Evolutionary conservation across 139 green algal genomes (phyloP).

Genomic region (Chlorella sp.): DNA sequence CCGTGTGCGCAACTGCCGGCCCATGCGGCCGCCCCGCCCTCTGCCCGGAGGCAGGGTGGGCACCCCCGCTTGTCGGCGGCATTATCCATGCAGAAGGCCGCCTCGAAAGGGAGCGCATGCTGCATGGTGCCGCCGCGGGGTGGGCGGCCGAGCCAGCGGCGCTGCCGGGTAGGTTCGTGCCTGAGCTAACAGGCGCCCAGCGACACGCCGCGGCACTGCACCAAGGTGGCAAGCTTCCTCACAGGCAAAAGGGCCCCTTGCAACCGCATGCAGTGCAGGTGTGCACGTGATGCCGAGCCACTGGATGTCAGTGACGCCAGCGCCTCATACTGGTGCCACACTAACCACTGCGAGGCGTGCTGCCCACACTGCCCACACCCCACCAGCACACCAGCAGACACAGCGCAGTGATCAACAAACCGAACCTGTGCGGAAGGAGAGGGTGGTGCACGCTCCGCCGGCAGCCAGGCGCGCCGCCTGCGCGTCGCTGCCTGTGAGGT

Average conservation of each 20-base stretch:
- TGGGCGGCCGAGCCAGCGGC: neutral
- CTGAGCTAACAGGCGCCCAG: constrained; percentile 8
- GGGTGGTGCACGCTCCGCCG: constrained; percentile 48
- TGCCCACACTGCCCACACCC: neutral
- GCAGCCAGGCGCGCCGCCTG: constrained; percentile 21
- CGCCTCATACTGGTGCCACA: too few species aligned
- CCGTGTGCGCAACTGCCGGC: neutral
- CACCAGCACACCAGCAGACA: neutral
- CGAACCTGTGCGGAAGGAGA: constrained; percentile 68
- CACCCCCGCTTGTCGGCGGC: neutral
- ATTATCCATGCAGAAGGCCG: neutral
- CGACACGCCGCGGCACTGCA: neutral
- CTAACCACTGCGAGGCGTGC: too few species aligned
- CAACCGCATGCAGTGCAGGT: too few species aligned
- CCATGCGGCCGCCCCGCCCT: neutral
- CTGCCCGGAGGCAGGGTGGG: neutral
- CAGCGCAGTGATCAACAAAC: too few species aligned
- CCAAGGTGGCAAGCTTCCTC: neutral
- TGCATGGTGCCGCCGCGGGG: constrained; percentile 10
- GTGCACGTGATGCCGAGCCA: too few species aligned
- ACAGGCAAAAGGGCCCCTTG: neutral
- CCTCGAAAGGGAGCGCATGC: constrained; percentile 3
- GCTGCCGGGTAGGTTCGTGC: constrained; percentile 12
- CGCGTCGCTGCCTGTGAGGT: constrained; percentile 24
- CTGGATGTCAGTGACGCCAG: too few species aligned